A percentile compares a stretch with the other conserved stretches of the same genome.
These are phyloP conservation scores for Amyloporia xantha DNA, from an alignment of 768 basidiomycete genomes.

Conservation along the genomic window DNA sequence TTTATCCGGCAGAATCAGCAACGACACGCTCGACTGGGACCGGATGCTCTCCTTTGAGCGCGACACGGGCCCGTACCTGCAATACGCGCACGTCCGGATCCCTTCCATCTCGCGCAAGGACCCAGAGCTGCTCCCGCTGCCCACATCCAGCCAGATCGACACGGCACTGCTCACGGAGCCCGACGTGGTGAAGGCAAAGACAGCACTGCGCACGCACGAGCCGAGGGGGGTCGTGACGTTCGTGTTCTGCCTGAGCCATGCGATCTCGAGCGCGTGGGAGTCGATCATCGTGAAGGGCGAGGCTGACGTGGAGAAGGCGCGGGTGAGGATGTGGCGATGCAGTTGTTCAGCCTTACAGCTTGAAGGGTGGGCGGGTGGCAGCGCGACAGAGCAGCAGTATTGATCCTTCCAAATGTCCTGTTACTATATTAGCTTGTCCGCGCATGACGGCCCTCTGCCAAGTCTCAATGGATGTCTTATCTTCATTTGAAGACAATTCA, in stretches of 20 bases:
- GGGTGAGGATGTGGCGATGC: constrained; percentile 87
- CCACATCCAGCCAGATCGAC: constrained; percentile 78
- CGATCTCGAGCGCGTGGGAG: constrained; percentile 92
- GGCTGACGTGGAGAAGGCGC: constrained; percentile 64
- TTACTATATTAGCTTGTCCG: too few relatives aligned
- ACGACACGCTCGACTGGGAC: constrained; percentile 93
- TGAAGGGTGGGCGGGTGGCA: too few relatives aligned
- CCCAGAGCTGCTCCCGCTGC: constrained; percentile 70
- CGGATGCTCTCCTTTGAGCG: constrained; percentile 95
- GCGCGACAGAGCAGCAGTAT: too few relatives aligned
- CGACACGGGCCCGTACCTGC: constrained; percentile 92
- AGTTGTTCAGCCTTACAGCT: constrained; percentile 81
- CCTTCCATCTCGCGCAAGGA: constrained; percentile 90
- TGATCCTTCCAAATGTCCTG: too few relatives aligned
- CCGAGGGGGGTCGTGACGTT: constrained; percentile 90
- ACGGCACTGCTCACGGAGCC: constrained; percentile 89
- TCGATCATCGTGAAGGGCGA: constrained; percentile 81
- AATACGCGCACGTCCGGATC: constrained; percentile 93
- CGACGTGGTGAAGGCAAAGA: constrained; percentile 82
- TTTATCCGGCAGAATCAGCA: constrained; percentile 63
- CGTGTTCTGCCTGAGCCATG: constrained; percentile 77
- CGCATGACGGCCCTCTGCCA: too few relatives aligned
- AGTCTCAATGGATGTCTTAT: too few relatives aligned
- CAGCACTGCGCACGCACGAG: constrained; percentile 79
- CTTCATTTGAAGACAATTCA: too few relatives aligned